A percentile compares a stretch with the other conserved stretches of the same genome.
These are phyloP conservation scores for Inonotus hispidus DNA, from an alignment of 1,284 basidiomycete species.

Conservation along the genomic window DNA sequence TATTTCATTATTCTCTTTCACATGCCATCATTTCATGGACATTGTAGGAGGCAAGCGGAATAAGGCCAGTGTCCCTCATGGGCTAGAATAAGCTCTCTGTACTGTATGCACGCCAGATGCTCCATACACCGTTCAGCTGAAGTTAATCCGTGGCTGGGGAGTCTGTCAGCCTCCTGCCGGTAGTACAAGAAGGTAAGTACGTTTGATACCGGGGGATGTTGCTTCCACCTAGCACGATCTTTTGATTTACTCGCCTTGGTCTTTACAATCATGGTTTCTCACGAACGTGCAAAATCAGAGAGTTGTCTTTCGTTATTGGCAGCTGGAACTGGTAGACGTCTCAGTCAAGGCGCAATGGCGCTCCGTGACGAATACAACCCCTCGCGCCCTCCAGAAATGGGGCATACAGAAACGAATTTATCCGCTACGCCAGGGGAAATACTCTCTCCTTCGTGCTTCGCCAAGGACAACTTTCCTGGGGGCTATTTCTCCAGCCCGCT, in stretches of 20 bases:
- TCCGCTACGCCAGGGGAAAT: neutral
- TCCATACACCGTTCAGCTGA: too few relatives aligned
- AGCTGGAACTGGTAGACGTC: neutral
- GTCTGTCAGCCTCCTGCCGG: neutral
- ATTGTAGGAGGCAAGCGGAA: too few relatives aligned
- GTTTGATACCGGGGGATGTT: neutral
- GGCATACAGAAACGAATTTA: neutral
- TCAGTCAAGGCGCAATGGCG: too few relatives aligned
- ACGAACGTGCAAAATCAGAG: slow-evolving; percentile 1
- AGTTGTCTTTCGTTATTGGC: neutral
- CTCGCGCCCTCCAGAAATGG: neutral
- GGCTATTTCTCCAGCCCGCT: neutral
- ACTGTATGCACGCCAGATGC: too few relatives aligned
- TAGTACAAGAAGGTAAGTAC: neutral
- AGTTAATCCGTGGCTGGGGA: too few relatives aligned
- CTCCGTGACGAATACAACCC: slow-evolving; percentile 1
- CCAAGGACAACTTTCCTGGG: neutral
- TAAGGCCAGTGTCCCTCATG: too few relatives aligned
- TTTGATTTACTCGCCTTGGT: neutral
- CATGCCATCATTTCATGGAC: too few relatives aligned
- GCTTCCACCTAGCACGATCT: neutral
- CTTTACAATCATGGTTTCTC: neutral
- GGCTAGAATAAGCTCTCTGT: too few relatives aligned
- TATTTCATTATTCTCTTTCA: too few relatives aligned
- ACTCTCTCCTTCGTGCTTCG: neutral